phyloP scores from a whole-genome alignment of 176 grass and related monocot species.

The Triticum urartu region DNA sequence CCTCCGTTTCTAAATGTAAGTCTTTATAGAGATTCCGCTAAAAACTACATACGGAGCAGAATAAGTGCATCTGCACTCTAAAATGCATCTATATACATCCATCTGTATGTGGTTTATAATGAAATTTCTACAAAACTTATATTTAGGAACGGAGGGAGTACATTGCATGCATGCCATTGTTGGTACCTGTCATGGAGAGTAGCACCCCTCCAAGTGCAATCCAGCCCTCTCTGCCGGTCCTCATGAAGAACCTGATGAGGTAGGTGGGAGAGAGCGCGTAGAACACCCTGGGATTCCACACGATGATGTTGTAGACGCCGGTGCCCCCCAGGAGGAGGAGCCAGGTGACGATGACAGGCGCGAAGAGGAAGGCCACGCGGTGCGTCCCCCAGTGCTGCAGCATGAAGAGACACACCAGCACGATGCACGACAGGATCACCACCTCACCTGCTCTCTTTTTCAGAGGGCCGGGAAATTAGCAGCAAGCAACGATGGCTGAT shows the following conservation, averaged over 20 bases:
- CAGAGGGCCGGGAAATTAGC: neutral
- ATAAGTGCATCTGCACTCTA: no score
- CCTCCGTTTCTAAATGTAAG: no score
- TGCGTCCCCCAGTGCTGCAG: slow-evolving; percentile 65
- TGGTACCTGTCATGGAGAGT: slow-evolving; percentile 61
- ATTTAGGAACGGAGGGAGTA: no score
- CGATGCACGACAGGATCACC: slow-evolving; percentile 53
- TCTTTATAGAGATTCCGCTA: no score
- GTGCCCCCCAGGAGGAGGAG: slow-evolving; percentile 42
- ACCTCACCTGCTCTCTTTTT: slow-evolving; percentile 36
- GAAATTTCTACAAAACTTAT: no score
- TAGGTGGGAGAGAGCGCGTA: slow-evolving; percentile 55
- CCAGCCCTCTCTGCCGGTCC: slow-evolving; percentile 56
- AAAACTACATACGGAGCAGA: no score
- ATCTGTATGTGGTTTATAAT: no score
- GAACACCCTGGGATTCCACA: slow-evolving; percentile 59
- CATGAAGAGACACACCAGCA: slow-evolving; percentile 63
- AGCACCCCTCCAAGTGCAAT: slow-evolving; percentile 67
- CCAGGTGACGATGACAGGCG: slow-evolving; percentile 63
- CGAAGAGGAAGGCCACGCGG: slow-evolving; percentile 58
- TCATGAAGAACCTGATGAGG: slow-evolving; percentile 57
- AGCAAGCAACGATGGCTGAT: no score
- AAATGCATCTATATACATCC: no score
- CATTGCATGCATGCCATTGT: neutral
- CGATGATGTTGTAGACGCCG: slow-evolving; percentile 59